Percentiles rank a stretch among this genome's conserved stretches.
Evolutionary conservation across 208 protist genomes (phyloP).

Genomic region (Wallacemonas sp.): DNA sequence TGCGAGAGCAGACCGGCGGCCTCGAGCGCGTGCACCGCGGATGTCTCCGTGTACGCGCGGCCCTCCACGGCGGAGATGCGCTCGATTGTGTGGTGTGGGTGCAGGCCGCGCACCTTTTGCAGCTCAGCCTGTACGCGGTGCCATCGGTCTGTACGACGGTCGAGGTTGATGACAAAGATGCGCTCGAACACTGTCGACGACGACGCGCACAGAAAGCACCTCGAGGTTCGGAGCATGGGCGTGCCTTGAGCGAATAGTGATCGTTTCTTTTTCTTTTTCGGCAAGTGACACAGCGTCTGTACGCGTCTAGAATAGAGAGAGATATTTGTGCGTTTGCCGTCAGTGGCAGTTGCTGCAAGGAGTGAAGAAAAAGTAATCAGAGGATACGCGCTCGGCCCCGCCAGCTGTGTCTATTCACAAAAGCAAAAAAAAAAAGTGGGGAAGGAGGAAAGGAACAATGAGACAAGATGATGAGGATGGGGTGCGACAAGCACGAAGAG

Average conservation of each 20-base stretch:
- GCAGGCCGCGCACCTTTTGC: conserved; percentile 27
- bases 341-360: too few species aligned
- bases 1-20: conserved; percentile 57
- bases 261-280: not conserved
- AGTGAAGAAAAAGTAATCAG: too few species aligned
- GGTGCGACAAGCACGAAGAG: too few species aligned
- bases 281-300: too few species aligned
- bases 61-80: conserved; percentile 72
- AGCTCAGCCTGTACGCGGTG: conserved; percentile 40
- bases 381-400: too few species aligned
- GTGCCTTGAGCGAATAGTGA: not conserved
- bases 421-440: conserved; percentile 12
- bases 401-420: too few species aligned
- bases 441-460: conserved; percentile 14
- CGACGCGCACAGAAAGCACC: not conserved
- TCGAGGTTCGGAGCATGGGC: not conserved
- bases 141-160: conserved; percentile 70
- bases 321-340: too few species aligned
- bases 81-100: conserved; percentile 25
- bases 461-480: not conserved
- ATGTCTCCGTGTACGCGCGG: not conserved
- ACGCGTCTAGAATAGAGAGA: too few species aligned
- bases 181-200: conserved; percentile 18
- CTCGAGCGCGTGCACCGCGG: conserved; percentile 28
- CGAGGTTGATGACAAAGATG: conserved; percentile 78